Base-by-base conservation (phyloP, 176 grass and related monocot species). In the Aegilops umbellulata region DNA sequence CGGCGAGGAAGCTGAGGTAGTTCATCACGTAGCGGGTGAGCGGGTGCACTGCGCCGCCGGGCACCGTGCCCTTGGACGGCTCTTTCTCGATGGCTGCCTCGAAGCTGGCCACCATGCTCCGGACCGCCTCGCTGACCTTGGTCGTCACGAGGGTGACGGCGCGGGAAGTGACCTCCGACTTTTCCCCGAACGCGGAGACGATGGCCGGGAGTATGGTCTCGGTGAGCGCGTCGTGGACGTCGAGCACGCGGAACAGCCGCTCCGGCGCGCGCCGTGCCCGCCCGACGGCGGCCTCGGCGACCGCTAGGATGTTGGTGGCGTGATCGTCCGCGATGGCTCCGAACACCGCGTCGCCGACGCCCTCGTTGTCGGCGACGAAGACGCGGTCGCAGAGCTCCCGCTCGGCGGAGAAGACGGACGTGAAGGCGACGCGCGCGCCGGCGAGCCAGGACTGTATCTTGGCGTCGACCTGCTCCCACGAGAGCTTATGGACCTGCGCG, bases 11-110 rank as follows among this genome's bases (percentile, higher is more conserved):
- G 34, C 78, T 73, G 60, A 97, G 81, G 82, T 93, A 95, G 85
- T 97, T 97, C 92, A 97, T 97, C 10, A 95, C 95, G 60, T 97
- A 95, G 24, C 95, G 79, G 8, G 90, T 93, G 27, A 97, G 83
- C 1, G 89, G 91, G 80, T 91, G 93, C 46, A 97, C 89, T 3
- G 58, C 88, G 34, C 95, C 90, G 58, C 92, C 90, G 9, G 90
- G 23, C 22, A 65, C 51, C 8, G 74, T 60, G 14, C 84, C 38
- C 53, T 75, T 89, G 32, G 87, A 80, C 10, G 82, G 19, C 57
- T 94, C 88, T 68, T 85, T 91, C 11, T 76, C 86, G 80, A 97
- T 91, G 4, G 89, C 89, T 30, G 82, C 80, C 87, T 97, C 95
- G 29, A 94, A 91, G 63, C 84, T 31, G 6, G 35, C 49, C 2